Evolutionary conservation across 805 yeast genomes (phyloP), one percentile per base, ranked within the genome.

Genomic region (Saccharomycopsis vini): DNA sequence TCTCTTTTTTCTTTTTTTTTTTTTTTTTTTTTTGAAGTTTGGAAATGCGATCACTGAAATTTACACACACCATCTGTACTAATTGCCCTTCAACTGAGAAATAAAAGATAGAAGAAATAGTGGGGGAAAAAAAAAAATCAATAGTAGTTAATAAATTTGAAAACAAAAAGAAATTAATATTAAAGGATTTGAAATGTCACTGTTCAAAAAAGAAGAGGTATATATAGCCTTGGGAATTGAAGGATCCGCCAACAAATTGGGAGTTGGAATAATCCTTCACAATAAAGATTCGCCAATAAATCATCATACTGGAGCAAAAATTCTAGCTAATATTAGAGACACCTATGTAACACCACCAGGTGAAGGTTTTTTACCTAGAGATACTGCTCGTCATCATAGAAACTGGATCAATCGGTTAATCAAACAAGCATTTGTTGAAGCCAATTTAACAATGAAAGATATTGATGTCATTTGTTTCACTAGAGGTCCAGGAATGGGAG

Each of bases 401-500:
- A 86, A 87, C 62, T 90, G 96, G 96, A 94, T 81, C 19, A 89
- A 85, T 1, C 63, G 97, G 45, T 62, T 89, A 19, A 76, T 87
- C 31, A 77, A 77, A 53, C 56, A 56, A 24, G 82, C 97, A 0
- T 56, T 92, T 34, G 59, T 60, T 2, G 89, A 80, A 34, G 81
- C 94, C 1, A 60, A 63, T 0, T 55, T 86, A 4, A 29, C 51
- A 1, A 67, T 71, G 4, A 47, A 53, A 6, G 83, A 83, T 37
- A 56, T 81, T 4, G 89, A 83, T 61, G 80, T 84, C 40, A 83
- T 92, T 39, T 87, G 95, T 60, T 92, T 92, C 60, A 92, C 98
- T 1, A 94, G 84, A 62, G 98, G 98, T 4, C 99, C 98, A 0
- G 99, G 99, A 1, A 92, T 92, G 97, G 99, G 99, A 2, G 97